A percentile compares a stretch with the other conserved stretches of the same genome.
These are phyloP conservation scores for Tetrahymena borealis DNA, from an alignment of 73 alveolate genomes.

Conservation along the genomic window DNA sequence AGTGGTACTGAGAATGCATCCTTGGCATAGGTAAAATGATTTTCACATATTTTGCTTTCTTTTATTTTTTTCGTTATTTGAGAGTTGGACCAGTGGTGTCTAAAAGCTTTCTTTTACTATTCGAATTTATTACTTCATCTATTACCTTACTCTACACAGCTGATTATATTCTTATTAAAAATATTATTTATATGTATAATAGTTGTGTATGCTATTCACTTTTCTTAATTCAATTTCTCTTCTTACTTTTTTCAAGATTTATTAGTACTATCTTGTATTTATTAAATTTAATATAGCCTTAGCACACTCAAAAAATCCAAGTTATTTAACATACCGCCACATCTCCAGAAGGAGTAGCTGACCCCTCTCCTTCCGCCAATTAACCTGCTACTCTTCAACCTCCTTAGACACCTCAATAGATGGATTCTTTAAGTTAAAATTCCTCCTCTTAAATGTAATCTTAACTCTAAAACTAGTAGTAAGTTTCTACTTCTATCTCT, in stretches of 20 bases:
- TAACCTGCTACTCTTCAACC: not conserved
- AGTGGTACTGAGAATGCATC: not conserved
- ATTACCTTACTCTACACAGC: conserved; percentile 2
- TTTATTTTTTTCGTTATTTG: not conserved
- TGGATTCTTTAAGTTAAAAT: not conserved
- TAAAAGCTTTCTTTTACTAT: not conserved
- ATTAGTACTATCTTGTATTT: not conserved
- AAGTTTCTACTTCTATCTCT: not conserved
- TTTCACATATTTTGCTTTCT: not conserved
- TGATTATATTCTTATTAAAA: not conserved
- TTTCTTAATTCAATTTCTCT: not conserved
- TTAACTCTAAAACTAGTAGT: not conserved
- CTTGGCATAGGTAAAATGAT: not conserved
- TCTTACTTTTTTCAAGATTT: not conserved
- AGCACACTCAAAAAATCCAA: not conserved
- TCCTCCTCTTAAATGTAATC: not conserved
- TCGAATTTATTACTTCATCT: conserved; percentile 1
- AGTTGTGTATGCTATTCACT: not conserved
- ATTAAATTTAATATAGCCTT: not conserved
- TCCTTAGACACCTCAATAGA: not conserved
- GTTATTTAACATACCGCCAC: not conserved
- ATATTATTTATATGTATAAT: not conserved
- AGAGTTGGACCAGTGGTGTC: not conserved
- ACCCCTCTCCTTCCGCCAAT: not conserved
- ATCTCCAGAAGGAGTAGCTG: not conserved